A percentile compares a stretch with the other conserved stretches of the same genome.
These are phyloP conservation scores for Lathyrus sativus DNA, from an alignment of 306 rosid species.

Conservation along the genomic window DNA sequence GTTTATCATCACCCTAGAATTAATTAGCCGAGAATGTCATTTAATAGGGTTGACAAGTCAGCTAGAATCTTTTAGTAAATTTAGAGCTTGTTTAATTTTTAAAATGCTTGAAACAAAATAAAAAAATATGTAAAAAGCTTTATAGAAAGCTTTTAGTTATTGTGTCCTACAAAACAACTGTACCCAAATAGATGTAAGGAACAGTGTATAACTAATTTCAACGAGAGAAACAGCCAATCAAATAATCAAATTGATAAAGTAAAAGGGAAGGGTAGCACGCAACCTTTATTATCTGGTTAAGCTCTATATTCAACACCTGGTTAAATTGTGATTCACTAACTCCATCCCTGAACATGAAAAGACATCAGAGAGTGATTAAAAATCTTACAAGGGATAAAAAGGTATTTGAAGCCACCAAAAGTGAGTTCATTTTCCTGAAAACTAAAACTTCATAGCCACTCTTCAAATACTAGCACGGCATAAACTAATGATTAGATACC, in stretches of 20 bases:
- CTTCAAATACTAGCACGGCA: conserved; percentile 31
- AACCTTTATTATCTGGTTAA: conserved; percentile 87
- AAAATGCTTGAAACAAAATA: conserved; percentile 9
- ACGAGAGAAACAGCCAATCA: conserved; percentile 10
- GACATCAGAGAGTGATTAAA: conserved; percentile 32
- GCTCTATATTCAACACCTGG: conserved; percentile 84
- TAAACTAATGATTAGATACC: neutral
- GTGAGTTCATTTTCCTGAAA: conserved; percentile 17
- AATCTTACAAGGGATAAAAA: conserved; percentile 20
- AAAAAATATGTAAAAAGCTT: no score
- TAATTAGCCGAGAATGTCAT: conserved; percentile 21
- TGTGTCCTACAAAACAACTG: neutral
- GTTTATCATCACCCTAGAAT: conserved; percentile 25
- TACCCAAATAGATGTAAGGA: conserved; percentile 16
- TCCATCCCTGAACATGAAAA: conserved; percentile 71
- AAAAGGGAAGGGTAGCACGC: conserved; percentile 38
- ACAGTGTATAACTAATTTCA: conserved; percentile 8
- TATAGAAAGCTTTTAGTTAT: conserved; percentile 12
- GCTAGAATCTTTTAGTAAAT: conserved; percentile 3
- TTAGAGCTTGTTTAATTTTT: conserved; percentile 6
- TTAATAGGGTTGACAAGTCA: neutral
- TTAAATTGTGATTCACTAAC: conserved; percentile 89
- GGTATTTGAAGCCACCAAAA: conserved; percentile 18
- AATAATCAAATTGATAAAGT: conserved; percentile 25
- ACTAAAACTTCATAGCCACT: conserved; percentile 14